Percentiles rank a stretch among this genome's conserved stretches.
Evolutionary conservation across 805 yeast genomes (phyloP).

Genomic region (Teunomyces kruisii): DNA sequence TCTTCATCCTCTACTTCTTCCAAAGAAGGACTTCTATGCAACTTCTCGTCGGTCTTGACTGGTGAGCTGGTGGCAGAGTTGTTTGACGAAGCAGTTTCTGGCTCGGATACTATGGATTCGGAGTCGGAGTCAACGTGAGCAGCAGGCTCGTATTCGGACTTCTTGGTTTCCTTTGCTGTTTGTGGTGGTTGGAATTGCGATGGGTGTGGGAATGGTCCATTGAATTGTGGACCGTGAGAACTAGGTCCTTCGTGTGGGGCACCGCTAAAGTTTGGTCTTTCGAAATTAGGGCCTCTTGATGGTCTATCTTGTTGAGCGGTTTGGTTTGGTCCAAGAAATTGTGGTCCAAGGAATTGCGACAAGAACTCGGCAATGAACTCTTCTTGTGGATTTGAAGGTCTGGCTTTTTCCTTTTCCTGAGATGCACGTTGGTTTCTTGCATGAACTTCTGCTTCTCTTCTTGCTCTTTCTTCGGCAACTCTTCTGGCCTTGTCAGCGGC

Average conservation of each 20-base stretch:
- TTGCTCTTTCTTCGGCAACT: constrained; percentile 13
- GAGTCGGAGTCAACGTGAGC: constrained; percentile 12
- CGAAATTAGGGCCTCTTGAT: background rate
- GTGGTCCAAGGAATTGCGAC: constrained; percentile 8
- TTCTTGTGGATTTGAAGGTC: background rate
- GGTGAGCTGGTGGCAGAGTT: constrained; percentile 4
- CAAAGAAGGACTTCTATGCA: constrained; percentile 28
- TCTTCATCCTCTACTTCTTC: constrained; percentile 30
- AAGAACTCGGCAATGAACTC: constrained; percentile 9
- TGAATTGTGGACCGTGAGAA: too few relatives aligned
- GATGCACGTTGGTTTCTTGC: constrained; percentile 19
- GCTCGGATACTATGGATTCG: constrained; percentile 18
- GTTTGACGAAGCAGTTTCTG: constrained; percentile 9
- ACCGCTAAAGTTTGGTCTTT: too few relatives aligned
- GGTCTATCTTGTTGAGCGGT: background rate
- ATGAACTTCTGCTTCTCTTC: constrained; percentile 11
- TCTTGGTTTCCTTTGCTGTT: background rate
- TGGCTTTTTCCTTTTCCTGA: constrained; percentile 2
- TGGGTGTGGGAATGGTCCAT: too few relatives aligned
- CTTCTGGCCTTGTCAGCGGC: constrained; percentile 10
- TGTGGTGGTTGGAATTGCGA: background rate
- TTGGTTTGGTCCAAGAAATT: background rate
- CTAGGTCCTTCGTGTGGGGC: too few relatives aligned
- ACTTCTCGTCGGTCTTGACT: constrained; percentile 4
- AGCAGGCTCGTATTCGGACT: background rate